A percentile compares a stretch with the other conserved stretches of the same genome.
Evolutionary conservation across 208 protist species (phyloP).

Genomic region (Phytomonas sp.): DNA sequence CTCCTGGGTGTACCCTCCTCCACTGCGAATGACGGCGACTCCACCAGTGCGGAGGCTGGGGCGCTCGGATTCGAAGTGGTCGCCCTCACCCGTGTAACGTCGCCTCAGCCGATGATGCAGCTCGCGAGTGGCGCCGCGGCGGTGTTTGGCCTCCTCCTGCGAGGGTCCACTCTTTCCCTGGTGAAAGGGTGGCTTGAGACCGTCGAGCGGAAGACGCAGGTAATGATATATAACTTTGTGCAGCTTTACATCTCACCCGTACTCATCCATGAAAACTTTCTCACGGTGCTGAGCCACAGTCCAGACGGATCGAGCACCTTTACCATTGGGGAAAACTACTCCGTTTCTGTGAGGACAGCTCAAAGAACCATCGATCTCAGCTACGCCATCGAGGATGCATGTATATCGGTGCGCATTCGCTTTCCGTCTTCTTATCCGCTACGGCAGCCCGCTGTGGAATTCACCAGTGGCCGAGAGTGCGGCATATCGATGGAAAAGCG

Average conservation of each 20-base stretch:
- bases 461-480: constrained; percentile 45
- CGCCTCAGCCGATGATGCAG: constrained; percentile 41
- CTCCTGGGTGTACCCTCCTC: constrained; percentile 36
- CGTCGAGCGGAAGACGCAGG: constrained; percentile 61
- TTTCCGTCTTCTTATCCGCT: constrained; percentile 75
- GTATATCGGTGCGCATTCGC: constrained; percentile 53
- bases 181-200: constrained; percentile 80
- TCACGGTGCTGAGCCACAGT: constrained; percentile 58
- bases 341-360: constrained; percentile 45
- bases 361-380: constrained; percentile 46
- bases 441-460: constrained; percentile 36
- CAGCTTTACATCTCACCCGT: constrained; percentile 50
- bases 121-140: constrained; percentile 71
- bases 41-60: constrained; percentile 9
- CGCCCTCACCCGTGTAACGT: constrained; percentile 50
- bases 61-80: constrained; percentile 33
- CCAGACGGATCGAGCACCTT: constrained; percentile 53
- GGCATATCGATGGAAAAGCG: constrained; percentile 74
- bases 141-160: constrained; percentile 66
- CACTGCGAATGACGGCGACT: neutral
- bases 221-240: constrained; percentile 59
- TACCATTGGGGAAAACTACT: constrained; percentile 51
- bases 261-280: constrained; percentile 73
- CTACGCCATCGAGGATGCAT: constrained; percentile 84
- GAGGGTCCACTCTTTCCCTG: constrained; percentile 33